phyloP scores from a whole-genome alignment of 169 alveolate species.

The Plasmodium vivax region DNA sequence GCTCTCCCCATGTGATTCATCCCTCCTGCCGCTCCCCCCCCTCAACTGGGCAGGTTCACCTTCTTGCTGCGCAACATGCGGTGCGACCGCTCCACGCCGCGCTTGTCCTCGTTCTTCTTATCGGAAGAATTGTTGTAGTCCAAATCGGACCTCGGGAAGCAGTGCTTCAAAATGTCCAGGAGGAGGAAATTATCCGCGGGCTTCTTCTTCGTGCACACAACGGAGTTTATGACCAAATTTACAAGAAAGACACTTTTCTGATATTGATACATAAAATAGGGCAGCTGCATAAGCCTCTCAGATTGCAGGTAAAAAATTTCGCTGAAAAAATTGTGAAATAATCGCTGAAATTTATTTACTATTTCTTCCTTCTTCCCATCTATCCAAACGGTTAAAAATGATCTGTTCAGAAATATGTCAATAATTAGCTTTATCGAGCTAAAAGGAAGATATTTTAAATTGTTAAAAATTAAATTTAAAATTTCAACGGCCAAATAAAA shows the following conservation, averaged over 20 bases:
- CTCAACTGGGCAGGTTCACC: not conserved
- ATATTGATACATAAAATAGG: constrained; percentile 42
- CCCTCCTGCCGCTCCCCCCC: not conserved
- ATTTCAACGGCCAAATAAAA: constrained; percentile 59
- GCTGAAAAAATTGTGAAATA: constrained; percentile 44
- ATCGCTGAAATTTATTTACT: constrained; percentile 46
- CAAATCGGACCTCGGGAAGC: constrained; percentile 26
- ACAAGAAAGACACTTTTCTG: constrained; percentile 27
- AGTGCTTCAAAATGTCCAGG: constrained; percentile 30
- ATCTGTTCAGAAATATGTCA: constrained; percentile 49
- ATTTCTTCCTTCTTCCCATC: constrained; percentile 5
- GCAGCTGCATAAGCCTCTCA: constrained; percentile 19
- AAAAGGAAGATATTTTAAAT: constrained; percentile 65
- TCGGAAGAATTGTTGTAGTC: not conserved
- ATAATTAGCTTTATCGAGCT: constrained; percentile 58
- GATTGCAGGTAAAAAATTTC: constrained; percentile 27
- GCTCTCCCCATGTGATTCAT: not conserved
- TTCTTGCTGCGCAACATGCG: constrained; percentile 43
- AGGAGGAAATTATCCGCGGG: not conserved
- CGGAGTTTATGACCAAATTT: constrained; percentile 11
- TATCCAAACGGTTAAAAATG: constrained; percentile 17
- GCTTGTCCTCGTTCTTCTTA: constrained; percentile 26
- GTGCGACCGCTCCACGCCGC: constrained; percentile 25
- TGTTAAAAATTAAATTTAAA: constrained; percentile 34
- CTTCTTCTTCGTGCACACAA: constrained; percentile 20